Evolutionary conservation across 768 basidiomycete species (phyloP).

Genomic region (Boletus coccyginus): DNA sequence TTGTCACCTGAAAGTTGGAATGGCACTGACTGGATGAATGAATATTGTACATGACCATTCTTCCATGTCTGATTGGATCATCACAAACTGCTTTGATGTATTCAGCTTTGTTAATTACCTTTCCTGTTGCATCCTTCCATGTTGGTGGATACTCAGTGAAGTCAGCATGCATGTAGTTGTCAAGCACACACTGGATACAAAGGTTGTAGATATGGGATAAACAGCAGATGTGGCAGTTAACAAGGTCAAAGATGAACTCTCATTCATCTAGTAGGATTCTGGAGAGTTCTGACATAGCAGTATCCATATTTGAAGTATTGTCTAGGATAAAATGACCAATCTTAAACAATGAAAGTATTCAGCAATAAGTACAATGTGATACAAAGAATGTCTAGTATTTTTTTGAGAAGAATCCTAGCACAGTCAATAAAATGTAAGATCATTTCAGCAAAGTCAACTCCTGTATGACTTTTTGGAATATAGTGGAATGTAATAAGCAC

Average conservation of each 20-base stretch:
- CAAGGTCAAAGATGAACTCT: neutral
- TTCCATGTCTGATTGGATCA: too few species aligned
- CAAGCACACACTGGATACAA: slow-evolving; percentile 9
- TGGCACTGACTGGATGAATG: too few species aligned
- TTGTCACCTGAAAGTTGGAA: neutral
- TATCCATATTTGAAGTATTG: slow-evolving; percentile 18
- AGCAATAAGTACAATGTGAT: too few species aligned
- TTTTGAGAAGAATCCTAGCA: slow-evolving; percentile 4
- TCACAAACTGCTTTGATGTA: too few species aligned
- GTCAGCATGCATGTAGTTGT: neutral
- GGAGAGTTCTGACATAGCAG: slow-evolving; percentile 1
- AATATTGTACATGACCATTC: too few species aligned
- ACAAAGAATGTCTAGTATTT: neutral
- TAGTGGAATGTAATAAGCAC: too few species aligned
- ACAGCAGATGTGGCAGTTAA: slow-evolving; percentile 7
- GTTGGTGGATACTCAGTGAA: neutral
- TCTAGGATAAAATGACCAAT: slow-evolving; percentile 11
- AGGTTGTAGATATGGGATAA: slow-evolving; percentile 27
- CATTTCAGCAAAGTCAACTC: neutral
- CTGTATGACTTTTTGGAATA: too few species aligned
- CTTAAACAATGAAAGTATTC: too few species aligned
- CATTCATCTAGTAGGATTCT: neutral
- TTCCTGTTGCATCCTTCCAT: slow-evolving; percentile 4
- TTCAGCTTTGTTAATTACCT: too few species aligned
- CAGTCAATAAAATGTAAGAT: neutral